A percentile compares a stretch with the other conserved stretches of the same genome.
Evolutionary conservation across 2,329 filamentous ascomycete species (phyloP).

Genomic region (Diaporthe sp.): DNA sequence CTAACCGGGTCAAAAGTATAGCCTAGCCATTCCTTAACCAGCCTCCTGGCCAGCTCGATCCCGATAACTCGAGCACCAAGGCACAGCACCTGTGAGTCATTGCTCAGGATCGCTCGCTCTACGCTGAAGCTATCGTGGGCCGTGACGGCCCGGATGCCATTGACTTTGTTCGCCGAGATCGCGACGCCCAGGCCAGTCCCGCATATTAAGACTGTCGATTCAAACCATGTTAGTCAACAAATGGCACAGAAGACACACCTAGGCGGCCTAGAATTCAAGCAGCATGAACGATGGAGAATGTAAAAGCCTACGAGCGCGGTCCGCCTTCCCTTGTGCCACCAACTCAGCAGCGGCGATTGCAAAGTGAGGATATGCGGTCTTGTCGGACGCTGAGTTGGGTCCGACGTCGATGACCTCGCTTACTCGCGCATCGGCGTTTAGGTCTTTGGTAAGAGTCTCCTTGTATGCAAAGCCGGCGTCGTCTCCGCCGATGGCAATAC

Average conservation of each 20-base stretch:
- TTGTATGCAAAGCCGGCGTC: slow-evolving; percentile 85
- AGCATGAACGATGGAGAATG: neutral
- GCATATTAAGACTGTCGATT: slow-evolving; percentile 74
- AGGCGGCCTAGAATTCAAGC: too few relatives aligned
- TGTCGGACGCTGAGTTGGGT: slow-evolving; percentile 72
- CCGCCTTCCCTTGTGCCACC: slow-evolving; percentile 71
- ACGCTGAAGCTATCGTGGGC: slow-evolving; percentile 89
- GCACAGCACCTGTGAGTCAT: slow-evolving; percentile 88
- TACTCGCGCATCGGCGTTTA: slow-evolving; percentile 75
- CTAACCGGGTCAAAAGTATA: slow-evolving; percentile 78
- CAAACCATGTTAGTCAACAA: neutral
- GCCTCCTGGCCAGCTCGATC: slow-evolving; percentile 79
- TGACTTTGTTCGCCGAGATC: slow-evolving; percentile 88
- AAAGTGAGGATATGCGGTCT: slow-evolving; percentile 84
- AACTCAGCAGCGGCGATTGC: slow-evolving; percentile 77
- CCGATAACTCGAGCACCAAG: slow-evolving; percentile 88
- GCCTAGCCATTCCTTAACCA: slow-evolving; percentile 84
- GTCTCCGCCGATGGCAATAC: slow-evolving; percentile 43
- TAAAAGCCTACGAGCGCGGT: slow-evolving; percentile 65
- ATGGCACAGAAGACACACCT: too few relatives aligned
- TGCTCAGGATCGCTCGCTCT: slow-evolving; percentile 82
- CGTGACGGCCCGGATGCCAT: slow-evolving; percentile 84
- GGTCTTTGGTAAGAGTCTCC: slow-evolving; percentile 77
- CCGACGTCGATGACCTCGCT: slow-evolving; percentile 79
- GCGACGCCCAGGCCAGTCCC: slow-evolving; percentile 89